Evolutionary conservation across 129 eudicot species (phyloP).

Genomic region (Sambucus nigra): DNA sequence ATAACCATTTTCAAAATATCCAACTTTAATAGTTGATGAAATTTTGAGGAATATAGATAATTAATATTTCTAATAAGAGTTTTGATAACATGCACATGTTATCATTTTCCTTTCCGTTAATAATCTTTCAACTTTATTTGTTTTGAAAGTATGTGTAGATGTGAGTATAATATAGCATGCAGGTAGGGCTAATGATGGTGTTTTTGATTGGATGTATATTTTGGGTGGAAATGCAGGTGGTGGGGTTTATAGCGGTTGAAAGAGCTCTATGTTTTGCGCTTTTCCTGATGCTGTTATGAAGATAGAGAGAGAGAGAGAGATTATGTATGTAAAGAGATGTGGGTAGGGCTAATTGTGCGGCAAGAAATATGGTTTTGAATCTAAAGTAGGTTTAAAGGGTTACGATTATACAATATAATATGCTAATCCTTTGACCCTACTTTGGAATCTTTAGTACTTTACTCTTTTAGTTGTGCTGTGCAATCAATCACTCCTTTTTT

Average conservation of each 20-base stretch:
- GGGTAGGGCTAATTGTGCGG: neutral
- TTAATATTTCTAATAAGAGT: no score
- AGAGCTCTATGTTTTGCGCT: conserved; percentile 34
- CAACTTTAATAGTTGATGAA: neutral
- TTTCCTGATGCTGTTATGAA: conserved; percentile 39
- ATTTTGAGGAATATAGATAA: no score
- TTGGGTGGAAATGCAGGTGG: conserved; percentile 46
- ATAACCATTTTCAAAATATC: no score
- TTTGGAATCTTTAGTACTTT: conserved; percentile 44
- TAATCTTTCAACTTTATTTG: no score
- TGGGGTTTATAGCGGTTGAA: conserved; percentile 38
- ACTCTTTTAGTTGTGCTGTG: conserved; percentile 8
- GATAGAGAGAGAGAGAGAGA: conserved; percentile 15
- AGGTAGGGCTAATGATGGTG: conserved; percentile 12
- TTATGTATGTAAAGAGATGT: conserved; percentile 27
- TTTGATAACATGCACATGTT: no score
- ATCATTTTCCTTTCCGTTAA: no score
- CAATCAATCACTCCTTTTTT: conserved; percentile 4
- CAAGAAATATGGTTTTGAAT: conserved; percentile 32
- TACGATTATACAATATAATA: conserved; percentile 25
- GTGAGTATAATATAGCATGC: neutral
- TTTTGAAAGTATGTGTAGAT: neutral
- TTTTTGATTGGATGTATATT: conserved; percentile 13
- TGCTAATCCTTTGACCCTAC: conserved; percentile 37
- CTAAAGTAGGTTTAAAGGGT: conserved; percentile 42